Evolutionary conservation across 768 basidiomycete species (phyloP).

Genomic region (Cubamyces lactineus): DNA sequence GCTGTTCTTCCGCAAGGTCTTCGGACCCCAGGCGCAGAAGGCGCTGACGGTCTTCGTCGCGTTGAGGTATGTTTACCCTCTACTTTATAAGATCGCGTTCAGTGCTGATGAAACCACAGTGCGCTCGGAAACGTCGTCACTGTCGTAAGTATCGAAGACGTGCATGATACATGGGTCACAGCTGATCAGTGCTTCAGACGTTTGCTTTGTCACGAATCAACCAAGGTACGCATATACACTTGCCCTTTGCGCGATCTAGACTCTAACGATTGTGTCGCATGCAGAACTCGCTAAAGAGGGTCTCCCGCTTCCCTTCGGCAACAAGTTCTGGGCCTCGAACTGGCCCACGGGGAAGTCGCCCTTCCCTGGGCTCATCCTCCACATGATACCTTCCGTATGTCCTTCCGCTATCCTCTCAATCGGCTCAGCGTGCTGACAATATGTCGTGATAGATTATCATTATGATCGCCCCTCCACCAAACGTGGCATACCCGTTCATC

Average conservation of each 20-base stretch:
- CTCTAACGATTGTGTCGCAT: neutral
- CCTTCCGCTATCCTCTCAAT: too few relatives aligned
- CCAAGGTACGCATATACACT: slow-evolving; percentile 44
- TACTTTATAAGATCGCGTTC: too few relatives aligned
- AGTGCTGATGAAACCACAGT: neutral
- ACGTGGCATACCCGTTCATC: slow-evolving; percentile 62
- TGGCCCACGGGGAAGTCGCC: slow-evolving; percentile 64
- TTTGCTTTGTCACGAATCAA: slow-evolving; percentile 56
- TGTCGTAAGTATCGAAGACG: slow-evolving; percentile 26
- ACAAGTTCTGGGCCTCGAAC: slow-evolving; percentile 63
- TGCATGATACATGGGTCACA: slow-evolving; percentile 18
- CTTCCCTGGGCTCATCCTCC: slow-evolving; percentile 56
- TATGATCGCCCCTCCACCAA: slow-evolving; percentile 55
- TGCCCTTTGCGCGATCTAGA: too few relatives aligned
- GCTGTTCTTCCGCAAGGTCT: slow-evolving; percentile 62
- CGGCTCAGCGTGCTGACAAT: too few relatives aligned
- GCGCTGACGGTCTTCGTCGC: slow-evolving; percentile 62
- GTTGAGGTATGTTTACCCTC: slow-evolving; percentile 49
- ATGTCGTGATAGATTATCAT: slow-evolving; percentile 41
- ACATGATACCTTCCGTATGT: slow-evolving; percentile 53
- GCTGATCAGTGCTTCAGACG: slow-evolving; percentile 40
- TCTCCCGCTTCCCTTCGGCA: slow-evolving; percentile 61
- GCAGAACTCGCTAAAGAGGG: slow-evolving; percentile 61
- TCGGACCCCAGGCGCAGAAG: slow-evolving; percentile 53
- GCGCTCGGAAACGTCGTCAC: slow-evolving; percentile 29